Evolutionary conservation across 441 rosid genomes (phyloP).

Genomic region (Capsella rubella): DNA sequence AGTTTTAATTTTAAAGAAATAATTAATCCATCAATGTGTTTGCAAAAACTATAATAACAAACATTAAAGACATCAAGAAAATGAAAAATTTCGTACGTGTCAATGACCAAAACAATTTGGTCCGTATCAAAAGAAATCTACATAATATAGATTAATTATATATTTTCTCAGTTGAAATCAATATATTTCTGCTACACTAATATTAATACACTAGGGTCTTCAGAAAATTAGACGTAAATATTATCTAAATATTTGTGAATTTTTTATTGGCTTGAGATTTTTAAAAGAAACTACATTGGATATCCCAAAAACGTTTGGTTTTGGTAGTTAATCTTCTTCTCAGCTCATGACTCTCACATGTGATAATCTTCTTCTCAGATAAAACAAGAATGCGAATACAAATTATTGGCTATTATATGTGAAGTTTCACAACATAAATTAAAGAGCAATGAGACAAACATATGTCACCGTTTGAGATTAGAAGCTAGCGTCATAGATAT

Average conservation of each 20-base stretch:
- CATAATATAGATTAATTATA: background rate
- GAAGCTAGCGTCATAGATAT: conserved; percentile 31
- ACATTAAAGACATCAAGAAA: background rate
- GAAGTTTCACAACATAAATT: background rate
- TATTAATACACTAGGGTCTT: background rate
- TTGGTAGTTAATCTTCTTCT: background rate
- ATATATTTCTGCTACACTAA: background rate
- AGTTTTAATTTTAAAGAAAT: background rate
- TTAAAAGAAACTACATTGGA: background rate
- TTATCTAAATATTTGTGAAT: background rate
- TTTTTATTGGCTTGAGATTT: background rate
- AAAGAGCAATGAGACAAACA: conserved; percentile 10
- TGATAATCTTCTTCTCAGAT: background rate
- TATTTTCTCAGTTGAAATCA: background rate
- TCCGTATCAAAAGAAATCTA: background rate
- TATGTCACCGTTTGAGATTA: conserved; percentile 35
- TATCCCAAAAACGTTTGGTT: background rate
- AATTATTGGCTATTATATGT: background rate
- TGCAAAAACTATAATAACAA: too few relatives aligned
- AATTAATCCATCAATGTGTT: conserved; percentile 15
- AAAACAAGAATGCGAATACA: background rate
- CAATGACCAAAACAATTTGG: background rate
- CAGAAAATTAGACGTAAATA: background rate
- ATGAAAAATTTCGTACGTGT: background rate
- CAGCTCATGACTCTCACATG: background rate